Percentiles rank a stretch among this genome's conserved stretches.
These are phyloP conservation scores for Amoebophrya sp. DNA, from an alignment of 169 alveolate species.

Conservation along the genomic window DNA sequence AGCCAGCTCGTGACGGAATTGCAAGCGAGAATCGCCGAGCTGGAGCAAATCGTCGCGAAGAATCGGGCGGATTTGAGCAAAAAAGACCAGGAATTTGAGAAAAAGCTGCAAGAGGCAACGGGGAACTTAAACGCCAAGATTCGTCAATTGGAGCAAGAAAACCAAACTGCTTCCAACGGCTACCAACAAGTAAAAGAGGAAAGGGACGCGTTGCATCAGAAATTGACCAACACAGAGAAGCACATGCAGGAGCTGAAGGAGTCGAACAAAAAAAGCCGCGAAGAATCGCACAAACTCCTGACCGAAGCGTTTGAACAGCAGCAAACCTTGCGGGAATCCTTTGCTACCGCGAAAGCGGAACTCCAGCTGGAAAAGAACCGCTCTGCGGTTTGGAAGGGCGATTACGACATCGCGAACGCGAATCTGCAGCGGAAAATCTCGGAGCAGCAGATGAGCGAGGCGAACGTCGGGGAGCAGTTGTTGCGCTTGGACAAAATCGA, in stretches of 20 bases:
- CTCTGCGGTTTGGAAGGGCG: not conserved
- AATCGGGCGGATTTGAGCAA: too few species aligned
- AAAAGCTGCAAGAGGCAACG: too few species aligned
- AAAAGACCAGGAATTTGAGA: too few species aligned
- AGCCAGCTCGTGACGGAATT: not conserved
- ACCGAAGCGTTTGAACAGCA: not conserved
- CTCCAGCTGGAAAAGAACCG: not conserved
- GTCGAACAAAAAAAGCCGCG: not conserved
- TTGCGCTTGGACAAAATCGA: not conserved
- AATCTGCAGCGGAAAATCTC: not conserved
- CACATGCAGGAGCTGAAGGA: not conserved
- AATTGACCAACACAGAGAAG: not conserved
- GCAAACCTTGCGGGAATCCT: not conserved
- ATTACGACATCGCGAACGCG: not conserved
- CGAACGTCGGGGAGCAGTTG: not conserved
- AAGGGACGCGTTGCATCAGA: too few species aligned
- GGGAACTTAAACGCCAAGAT: too few species aligned
- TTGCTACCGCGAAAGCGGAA: not conserved
- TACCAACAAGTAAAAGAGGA: too few species aligned
- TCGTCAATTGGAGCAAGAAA: too few species aligned
- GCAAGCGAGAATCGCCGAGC: not conserved
- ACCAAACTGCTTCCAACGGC: too few species aligned
- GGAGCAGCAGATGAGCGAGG: not conserved
- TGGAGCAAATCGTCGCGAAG: not conserved
- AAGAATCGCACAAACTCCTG: not conserved